These are phyloP conservation scores for Coemansia sp. DNA, from an alignment of 192 early-diverging fungal species.

Conservation along the genomic window DNA sequence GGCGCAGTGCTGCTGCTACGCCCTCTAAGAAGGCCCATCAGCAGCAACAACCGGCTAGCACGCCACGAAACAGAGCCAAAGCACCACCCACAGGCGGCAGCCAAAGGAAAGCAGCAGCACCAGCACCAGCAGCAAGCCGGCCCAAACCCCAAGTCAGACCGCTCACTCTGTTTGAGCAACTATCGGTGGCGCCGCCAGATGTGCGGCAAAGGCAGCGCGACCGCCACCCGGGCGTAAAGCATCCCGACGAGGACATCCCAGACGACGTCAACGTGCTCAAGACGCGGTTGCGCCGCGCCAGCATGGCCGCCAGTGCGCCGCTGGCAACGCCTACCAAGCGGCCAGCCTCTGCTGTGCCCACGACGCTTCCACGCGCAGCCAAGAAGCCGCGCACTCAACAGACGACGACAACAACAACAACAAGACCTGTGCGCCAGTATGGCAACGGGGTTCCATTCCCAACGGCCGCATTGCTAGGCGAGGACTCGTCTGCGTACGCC, in stretches of 20 bases:
- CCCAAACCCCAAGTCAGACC: slow-evolving; percentile 8
- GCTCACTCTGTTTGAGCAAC: slow-evolving; percentile 42
- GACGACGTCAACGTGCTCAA: slow-evolving; percentile 32
- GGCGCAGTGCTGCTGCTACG: background rate
- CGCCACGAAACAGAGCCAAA: background rate
- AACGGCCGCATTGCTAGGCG: slow-evolving; percentile 15
- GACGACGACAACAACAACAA: no score
- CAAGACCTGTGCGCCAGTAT: background rate
- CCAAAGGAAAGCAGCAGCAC: no score
- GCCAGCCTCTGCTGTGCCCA: background rate
- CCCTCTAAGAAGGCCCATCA: background rate
- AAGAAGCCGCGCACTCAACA: no score
- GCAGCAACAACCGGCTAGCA: background rate
- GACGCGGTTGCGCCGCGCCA: slow-evolving; percentile 14
- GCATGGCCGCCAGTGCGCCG: background rate
- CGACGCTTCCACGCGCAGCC: no score
- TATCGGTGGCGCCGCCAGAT: slow-evolving; percentile 46
- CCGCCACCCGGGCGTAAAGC: background rate
- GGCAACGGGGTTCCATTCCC: background rate
- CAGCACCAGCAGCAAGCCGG: no score
- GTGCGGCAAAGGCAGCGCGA: slow-evolving; percentile 14
- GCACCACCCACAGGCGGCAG: no score
- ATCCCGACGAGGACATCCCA: slow-evolving; percentile 21
- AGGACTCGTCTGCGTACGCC: slow-evolving; percentile 8
- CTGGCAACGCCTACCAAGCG: slow-evolving; percentile 1